Conservation (phyloP, 2,329 filamentous ascomycete species). For the Alternaria sp. region DNA sequence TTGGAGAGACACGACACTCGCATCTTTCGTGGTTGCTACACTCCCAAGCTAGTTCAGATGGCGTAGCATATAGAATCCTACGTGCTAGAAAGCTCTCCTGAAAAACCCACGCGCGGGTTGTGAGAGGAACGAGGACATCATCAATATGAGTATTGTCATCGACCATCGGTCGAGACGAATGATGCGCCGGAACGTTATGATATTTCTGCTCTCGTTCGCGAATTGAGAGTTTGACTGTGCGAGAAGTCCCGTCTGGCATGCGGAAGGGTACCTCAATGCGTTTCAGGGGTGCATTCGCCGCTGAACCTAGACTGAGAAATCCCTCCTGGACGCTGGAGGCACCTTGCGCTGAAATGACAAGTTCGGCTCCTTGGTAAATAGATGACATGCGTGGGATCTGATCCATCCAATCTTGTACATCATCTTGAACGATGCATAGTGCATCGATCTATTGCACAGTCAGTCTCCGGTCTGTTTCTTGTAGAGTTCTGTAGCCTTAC, state of each 20-base stretch:
- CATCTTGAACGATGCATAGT: conserved; percentile 7
- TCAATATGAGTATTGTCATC: not conserved
- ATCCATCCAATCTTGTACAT: not conserved
- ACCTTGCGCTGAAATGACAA: conserved; percentile 6
- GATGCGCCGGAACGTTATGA: not conserved
- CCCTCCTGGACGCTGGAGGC: conserved; percentile 1
- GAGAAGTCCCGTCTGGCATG: not conserved
- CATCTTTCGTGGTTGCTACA: not conserved
- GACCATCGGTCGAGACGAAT: not conserved
- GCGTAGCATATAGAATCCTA: conserved; percentile 9
- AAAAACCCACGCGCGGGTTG: conserved; percentile 2
- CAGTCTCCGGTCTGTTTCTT: not conserved
- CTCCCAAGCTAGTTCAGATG: conserved; percentile 7
- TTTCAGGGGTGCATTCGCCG: not conserved
- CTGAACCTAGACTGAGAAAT: not conserved
- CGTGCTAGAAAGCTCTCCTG: conserved; percentile 3
- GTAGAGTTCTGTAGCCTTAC: not conserved
- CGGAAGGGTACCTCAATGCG: not conserved
- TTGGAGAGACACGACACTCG: not conserved
- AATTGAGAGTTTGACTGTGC: conserved; percentile 1
- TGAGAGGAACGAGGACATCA: not conserved
- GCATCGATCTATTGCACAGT: conserved; percentile 2
- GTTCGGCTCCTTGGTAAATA: conserved; percentile 3
- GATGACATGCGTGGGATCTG: conserved; percentile 4
- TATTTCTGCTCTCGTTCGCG: not conserved